Percentiles rank a stretch among this genome's conserved stretches.
Evolutionary conservation across 805 yeast species (phyloP).

Genomic region (Blastobotrys chiropterorum): DNA sequence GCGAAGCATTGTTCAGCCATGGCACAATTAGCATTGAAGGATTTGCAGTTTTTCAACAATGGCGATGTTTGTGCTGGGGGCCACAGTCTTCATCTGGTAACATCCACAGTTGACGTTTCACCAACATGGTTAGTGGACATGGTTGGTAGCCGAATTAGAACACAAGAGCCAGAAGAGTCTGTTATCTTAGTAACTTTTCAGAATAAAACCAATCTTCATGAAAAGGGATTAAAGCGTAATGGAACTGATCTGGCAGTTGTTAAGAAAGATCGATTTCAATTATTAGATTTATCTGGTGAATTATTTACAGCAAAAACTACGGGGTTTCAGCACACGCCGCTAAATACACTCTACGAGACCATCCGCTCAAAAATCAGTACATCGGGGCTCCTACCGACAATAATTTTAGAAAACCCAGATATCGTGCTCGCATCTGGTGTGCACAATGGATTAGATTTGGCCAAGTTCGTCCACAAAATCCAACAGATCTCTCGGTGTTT

Average conservation of each 20-base stretch:
- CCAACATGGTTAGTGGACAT: constrained; percentile 17
- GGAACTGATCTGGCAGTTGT: constrained; percentile 5
- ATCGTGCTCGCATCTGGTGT: constrained; percentile 40
- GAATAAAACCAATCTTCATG: constrained; percentile 1
- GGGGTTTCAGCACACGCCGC: constrained; percentile 9
- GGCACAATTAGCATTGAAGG: constrained; percentile 6
- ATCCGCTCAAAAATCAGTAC: constrained; percentile 6
- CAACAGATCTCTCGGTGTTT: constrained; percentile 32
- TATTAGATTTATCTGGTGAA: constrained; percentile 15
- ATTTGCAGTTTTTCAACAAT: constrained; percentile 9
- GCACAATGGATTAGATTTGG: constrained; percentile 33
- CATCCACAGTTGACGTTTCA: constrained; percentile 12
- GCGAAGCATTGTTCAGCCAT: background rate
- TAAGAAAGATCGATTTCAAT: background rate
- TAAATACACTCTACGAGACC: constrained; percentile 3
- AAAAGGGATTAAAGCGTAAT: constrained; percentile 3
- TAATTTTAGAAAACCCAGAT: constrained; percentile 45
- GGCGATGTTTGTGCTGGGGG: constrained; percentile 5
- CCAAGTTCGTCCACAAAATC: constrained; percentile 32
- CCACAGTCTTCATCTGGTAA: constrained; percentile 1
- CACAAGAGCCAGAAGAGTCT: background rate
- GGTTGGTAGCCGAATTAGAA: constrained; percentile 5
- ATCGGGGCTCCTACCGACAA: constrained; percentile 18
- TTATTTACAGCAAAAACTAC: constrained; percentile 6
- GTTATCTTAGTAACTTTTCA: constrained; percentile 15